These are phyloP conservation scores for Dactylellina haptotyla DNA, from an alignment of 2,329 filamentous ascomycete genomes.

Conservation along the genomic window DNA sequence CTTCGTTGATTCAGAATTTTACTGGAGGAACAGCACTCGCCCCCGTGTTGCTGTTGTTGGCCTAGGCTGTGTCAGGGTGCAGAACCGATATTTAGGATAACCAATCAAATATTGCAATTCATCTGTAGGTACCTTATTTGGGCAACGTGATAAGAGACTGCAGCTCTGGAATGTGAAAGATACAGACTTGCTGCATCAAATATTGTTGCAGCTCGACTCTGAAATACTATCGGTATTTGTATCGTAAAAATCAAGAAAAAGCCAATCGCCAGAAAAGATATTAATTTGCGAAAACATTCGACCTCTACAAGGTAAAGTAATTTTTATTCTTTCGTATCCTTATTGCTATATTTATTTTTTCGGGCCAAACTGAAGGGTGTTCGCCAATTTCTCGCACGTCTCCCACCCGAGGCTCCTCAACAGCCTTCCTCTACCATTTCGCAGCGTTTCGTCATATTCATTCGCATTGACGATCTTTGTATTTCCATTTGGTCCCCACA, in stretches of 20 bases:
- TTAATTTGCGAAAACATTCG: too few relatives aligned
- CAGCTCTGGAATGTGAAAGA: constrained; percentile 18
- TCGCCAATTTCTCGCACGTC: constrained; percentile 31
- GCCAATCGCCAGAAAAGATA: neutral
- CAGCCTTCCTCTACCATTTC: constrained; percentile 26
- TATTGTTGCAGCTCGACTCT: neutral
- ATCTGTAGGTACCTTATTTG: neutral
- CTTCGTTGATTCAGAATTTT: neutral
- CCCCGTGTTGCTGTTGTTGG: neutral
- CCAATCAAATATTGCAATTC: neutral
- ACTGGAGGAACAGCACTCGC: neutral
- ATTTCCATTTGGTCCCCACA: constrained; percentile 32
- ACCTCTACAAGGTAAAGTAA: too few relatives aligned
- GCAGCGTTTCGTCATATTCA: constrained; percentile 27
- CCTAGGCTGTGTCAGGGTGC: neutral
- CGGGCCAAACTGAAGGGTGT: constrained; percentile 27
- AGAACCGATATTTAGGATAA: neutral
- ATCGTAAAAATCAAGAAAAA: neutral
- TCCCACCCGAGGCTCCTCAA: constrained; percentile 25
- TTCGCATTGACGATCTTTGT: constrained; percentile 3
- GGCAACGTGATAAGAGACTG: neutral
- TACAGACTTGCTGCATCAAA: neutral
- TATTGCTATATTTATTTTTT: neutral
- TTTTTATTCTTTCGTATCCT: neutral
- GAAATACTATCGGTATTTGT: neutral